Percentiles rank a stretch among this genome's conserved stretches.
Conservation (phyloP, 2,329 filamentous ascomycete species). For the Cryphonectria carpinicola region DNA sequence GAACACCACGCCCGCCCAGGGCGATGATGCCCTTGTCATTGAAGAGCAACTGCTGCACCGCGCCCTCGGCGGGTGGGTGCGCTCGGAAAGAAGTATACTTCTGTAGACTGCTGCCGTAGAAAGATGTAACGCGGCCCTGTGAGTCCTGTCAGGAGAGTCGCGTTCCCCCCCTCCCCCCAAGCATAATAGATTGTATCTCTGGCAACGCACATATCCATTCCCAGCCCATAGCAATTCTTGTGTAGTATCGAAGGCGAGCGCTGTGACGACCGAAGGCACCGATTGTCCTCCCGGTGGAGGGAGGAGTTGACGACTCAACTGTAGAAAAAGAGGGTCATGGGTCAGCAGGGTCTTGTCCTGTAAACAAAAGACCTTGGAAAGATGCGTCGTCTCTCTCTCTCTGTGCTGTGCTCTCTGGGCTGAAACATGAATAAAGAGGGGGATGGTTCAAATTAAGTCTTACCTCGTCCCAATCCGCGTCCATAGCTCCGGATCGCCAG, state of each 20-base stretch:
- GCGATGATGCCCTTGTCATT: constrained; percentile 89
- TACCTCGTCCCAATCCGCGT: constrained; percentile 72
- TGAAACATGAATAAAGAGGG: constrained; percentile 9
- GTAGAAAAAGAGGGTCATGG: constrained; percentile 16
- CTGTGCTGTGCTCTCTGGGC: neutral
- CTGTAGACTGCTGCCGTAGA: constrained; percentile 82
- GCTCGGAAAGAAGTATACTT: constrained; percentile 89
- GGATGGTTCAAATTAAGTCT: constrained; percentile 34
- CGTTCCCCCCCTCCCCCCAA: neutral
- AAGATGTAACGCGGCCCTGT: constrained; percentile 86
- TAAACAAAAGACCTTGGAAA: neutral
- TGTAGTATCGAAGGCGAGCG: constrained; percentile 84
- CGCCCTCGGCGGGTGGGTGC: constrained; percentile 72
- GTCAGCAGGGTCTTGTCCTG: constrained; percentile 13
- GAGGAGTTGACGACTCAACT: constrained; percentile 82
- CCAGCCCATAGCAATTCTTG: constrained; percentile 94
- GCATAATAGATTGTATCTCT: too few species aligned
- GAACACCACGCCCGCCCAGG: constrained; percentile 80
- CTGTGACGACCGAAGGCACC: constrained; percentile 68
- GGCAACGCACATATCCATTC: constrained; percentile 75
- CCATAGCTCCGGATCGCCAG: constrained; percentile 49
- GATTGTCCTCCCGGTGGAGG: constrained; percentile 70
- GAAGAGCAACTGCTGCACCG: constrained; percentile 86
- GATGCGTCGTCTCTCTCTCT: neutral
- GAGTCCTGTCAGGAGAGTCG: neutral